These are phyloP conservation scores for Coccomyxa subellipsoidea DNA, from an alignment of 163 green algal genomes.

Conservation along the genomic window DNA sequence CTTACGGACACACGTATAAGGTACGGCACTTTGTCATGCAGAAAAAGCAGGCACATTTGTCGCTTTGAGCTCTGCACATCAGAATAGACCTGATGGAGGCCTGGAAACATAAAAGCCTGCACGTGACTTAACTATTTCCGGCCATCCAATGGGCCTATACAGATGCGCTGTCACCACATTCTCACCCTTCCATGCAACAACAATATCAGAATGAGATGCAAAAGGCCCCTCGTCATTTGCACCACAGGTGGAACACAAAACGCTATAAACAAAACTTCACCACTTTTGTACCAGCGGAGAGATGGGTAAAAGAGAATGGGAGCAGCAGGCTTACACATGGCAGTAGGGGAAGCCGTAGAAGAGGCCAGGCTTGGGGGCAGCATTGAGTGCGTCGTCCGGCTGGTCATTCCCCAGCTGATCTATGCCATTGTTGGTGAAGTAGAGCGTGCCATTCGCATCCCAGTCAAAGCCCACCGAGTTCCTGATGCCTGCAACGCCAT, in stretches of 20 bases:
- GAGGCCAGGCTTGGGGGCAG: not conserved
- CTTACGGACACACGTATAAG: not conserved
- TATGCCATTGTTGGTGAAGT: constrained; percentile 31
- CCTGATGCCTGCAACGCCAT: constrained; percentile 11
- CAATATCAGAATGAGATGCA: no score
- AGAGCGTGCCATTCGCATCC: constrained; percentile 13
- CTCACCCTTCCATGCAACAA: no score
- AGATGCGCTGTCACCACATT: no score
- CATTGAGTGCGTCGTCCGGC: constrained; percentile 12
- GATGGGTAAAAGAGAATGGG: not conserved
- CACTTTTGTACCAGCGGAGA: not conserved
- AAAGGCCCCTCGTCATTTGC: no score
- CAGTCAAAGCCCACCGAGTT: constrained; percentile 24
- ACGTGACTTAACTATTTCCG: no score
- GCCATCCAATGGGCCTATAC: no score
- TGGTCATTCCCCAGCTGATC: constrained; percentile 21
- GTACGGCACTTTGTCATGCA: not conserved
- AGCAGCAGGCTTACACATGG: constrained; percentile 9
- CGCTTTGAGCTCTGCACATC: not conserved
- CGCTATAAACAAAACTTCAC: not conserved
- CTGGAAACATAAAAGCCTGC: no score
- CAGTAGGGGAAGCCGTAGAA: constrained; percentile 24
- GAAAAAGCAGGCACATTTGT: no score
- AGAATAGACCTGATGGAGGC: no score
- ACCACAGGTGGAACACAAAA: no score